Evolutionary conservation across 352 stramenopile genomes (phyloP).

Genomic region (Globisporangium uncinulatum): DNA sequence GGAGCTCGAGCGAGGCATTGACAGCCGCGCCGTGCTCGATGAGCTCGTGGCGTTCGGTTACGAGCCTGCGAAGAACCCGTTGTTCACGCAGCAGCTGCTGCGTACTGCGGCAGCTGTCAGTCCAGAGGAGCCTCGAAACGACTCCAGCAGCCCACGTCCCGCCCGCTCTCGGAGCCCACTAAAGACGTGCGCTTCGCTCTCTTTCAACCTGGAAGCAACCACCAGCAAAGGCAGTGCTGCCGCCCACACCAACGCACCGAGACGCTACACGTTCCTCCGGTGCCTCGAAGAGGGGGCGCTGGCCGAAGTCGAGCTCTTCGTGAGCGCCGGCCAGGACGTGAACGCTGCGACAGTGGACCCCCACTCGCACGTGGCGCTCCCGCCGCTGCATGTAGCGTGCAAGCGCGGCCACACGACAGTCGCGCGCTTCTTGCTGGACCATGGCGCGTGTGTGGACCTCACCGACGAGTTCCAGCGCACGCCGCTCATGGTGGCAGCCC

Average conservation of each 20-base stretch:
- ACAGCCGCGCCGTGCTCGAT: constrained; percentile 44
- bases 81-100: constrained; percentile 47
- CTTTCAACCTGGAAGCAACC: too few relatives aligned
- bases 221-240: not conserved
- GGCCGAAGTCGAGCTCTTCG: constrained; percentile 57
- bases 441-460: constrained; percentile 37
- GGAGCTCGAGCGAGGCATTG: constrained; percentile 52
- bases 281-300: constrained; percentile 37
- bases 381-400: constrained; percentile 49
- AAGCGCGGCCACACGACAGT: constrained; percentile 38
- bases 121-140: too few relatives aligned
- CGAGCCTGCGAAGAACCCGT: constrained; percentile 39
- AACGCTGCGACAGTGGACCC: constrained; percentile 31
- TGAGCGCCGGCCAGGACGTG: constrained; percentile 57
- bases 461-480: constrained; percentile 51
- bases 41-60: constrained; percentile 50
- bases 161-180: not conserved
- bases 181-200: not conserved
- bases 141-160: not conserved
- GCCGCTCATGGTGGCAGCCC: constrained; percentile 54
- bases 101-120: not conserved
- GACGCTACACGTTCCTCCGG: constrained; percentile 41
- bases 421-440: constrained; percentile 37
- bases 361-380: constrained; percentile 27
- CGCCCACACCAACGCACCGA: constrained; percentile 12